Percentiles rank a stretch among this genome's conserved stretches.
Evolutionary conservation across 495 filamentous ascomycete species (phyloP).

Genomic region (Podospora comata): DNA sequence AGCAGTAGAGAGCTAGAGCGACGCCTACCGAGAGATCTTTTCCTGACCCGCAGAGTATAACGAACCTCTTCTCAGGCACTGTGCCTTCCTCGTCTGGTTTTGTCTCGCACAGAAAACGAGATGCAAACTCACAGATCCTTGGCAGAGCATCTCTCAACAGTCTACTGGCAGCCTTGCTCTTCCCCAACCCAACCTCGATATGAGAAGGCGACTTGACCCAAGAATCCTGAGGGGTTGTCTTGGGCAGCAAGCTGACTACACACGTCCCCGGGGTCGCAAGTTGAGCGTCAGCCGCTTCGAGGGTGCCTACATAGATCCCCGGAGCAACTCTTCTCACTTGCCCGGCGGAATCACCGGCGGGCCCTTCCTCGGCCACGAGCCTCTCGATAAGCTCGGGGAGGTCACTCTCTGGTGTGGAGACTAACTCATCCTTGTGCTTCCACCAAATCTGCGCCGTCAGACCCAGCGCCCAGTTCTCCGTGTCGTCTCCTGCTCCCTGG

Average conservation of each 20-base stretch:
- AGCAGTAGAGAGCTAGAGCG: conserved; percentile 50
- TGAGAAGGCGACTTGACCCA: conserved; percentile 36
- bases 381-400: conserved; percentile 59
- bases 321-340: conserved; percentile 38
- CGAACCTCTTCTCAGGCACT: conserved; percentile 23
- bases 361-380: conserved; percentile 42
- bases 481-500: conserved; percentile 91
- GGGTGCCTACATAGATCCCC: conserved; percentile 31
- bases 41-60: conserved; percentile 42
- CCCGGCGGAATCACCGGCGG: conserved; percentile 19
- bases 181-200: conserved; percentile 63
- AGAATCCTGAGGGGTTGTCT: conserved; percentile 30
- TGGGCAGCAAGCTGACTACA: conserved; percentile 34
- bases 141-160: conserved; percentile 65
- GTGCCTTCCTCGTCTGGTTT: background rate
- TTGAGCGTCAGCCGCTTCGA: conserved; percentile 24
- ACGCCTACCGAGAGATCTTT: conserved; percentile 44
- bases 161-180: conserved; percentile 70
- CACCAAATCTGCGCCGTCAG: conserved; percentile 78
- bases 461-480: conserved; percentile 80
- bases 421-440: conserved; percentile 55
- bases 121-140: conserved; percentile 49
- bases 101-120: conserved; percentile 23
- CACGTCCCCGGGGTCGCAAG: conserved; percentile 11
- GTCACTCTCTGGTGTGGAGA: conserved; percentile 60